These are phyloP conservation scores for Cadophora gregata DNA, from an alignment of 2,329 filamentous ascomycete genomes.

Conservation along the genomic window DNA sequence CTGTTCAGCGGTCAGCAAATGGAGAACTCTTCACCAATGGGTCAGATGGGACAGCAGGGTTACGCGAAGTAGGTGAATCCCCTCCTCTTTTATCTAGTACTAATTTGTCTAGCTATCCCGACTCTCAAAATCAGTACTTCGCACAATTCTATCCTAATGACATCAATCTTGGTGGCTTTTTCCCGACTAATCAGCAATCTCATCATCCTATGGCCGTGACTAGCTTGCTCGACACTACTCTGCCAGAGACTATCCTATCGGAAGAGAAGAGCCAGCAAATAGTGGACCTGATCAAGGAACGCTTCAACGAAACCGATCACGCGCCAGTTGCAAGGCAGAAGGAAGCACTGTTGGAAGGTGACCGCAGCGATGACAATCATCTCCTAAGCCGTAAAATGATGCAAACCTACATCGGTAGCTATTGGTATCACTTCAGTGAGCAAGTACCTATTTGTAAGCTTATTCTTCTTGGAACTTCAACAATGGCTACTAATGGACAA, in stretches of 20 bases:
- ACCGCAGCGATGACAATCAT: conserved; percentile 68
- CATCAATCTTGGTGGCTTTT: conserved; percentile 60
- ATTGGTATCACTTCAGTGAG: conserved; percentile 93
- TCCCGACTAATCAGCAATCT: conserved; percentile 54
- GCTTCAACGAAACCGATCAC: conserved; percentile 82
- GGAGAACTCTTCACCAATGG: conserved; percentile 57
- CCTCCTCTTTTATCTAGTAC: conserved; percentile 7
- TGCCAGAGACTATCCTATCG: conserved; percentile 80
- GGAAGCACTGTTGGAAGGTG: conserved; percentile 78
- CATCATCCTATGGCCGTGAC: conserved; percentile 91
- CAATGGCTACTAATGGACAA: conserved; percentile 28
- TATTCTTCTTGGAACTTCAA: not conserved
- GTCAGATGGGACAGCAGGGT: conserved; percentile 55
- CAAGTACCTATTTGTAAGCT: conserved; percentile 78
- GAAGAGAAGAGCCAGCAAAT: conserved; percentile 87
- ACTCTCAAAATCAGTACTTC: conserved; percentile 57
- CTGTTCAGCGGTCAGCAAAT: conserved; percentile 74
- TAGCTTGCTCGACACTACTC: conserved; percentile 79
- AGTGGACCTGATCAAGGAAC: conserved; percentile 78
- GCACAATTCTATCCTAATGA: conserved; percentile 56
- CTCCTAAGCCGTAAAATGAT: conserved; percentile 91
- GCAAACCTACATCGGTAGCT: conserved; percentile 91
- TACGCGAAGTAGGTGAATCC: conserved; percentile 56
- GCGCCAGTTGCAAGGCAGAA: conserved; percentile 76
- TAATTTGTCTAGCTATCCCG: conserved; percentile 55